Conservation (phyloP, 2,329 filamentous ascomycete species). For the Fusarium bactridioides region DNA sequence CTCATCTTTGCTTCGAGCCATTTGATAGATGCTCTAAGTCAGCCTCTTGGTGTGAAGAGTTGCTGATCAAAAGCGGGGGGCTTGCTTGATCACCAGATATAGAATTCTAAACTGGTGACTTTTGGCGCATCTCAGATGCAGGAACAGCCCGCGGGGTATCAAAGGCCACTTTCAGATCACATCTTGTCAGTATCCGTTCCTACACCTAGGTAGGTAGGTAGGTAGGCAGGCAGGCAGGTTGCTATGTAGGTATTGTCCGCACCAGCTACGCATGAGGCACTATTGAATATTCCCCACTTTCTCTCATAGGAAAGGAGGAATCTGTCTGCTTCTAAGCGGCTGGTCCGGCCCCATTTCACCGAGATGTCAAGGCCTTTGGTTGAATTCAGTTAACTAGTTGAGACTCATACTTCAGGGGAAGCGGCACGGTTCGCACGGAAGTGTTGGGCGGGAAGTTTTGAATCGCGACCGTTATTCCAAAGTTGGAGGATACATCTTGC, state of each 20-base stretch:
- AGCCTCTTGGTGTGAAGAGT: constrained; percentile 4
- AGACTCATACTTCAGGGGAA: constrained; percentile 16
- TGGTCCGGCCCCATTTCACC: constrained; percentile 2
- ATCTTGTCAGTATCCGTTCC: neutral
- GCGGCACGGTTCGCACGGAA: constrained; percentile 19
- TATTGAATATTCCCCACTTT: constrained; percentile 2
- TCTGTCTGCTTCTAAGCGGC: neutral
- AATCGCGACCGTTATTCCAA: neutral
- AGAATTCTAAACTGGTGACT: constrained; percentile 20
- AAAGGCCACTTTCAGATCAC: constrained; percentile 14
- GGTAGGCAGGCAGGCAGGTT: neutral
- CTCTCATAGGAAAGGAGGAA: neutral
- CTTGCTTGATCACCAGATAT: constrained; percentile 27
- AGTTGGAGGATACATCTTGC: neutral
- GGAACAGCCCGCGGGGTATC: constrained; percentile 21
- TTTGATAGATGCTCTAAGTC: neutral
- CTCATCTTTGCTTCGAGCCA: constrained; percentile 11
- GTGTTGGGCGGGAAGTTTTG: neutral
- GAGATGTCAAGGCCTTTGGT: neutral
- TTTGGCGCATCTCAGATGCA: constrained; percentile 28
- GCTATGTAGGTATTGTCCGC: neutral
- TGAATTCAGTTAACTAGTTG: neutral
- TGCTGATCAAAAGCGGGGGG: constrained; percentile 12
- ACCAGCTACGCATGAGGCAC: neutral
- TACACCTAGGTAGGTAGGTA: no score